Base-by-base conservation (phyloP, 495 filamentous ascomycete species). In the Xylaria flabelliformis region DNA sequence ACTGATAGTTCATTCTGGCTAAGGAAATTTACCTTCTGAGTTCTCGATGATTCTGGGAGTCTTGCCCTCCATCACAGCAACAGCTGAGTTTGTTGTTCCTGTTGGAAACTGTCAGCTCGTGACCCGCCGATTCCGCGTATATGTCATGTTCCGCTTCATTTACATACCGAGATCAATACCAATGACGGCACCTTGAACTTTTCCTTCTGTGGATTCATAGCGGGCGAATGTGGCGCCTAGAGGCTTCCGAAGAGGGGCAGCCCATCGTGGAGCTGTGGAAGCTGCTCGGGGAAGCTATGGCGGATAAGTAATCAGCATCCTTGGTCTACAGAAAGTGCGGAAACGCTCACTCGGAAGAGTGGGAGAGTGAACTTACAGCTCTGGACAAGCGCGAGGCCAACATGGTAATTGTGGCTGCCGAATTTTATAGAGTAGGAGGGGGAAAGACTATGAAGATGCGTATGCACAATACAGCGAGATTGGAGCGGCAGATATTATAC, bases 1-100 rank as follows among this genome's bases (percentile, higher is more conserved):
- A 65, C 74, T 8, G 9, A 24, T 10, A 4, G 32, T 9, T 8
- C 26, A 29, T 32, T 8, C 0, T 7, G 9, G n/a, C 8, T 7
- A 12, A 71, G 66, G 34, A 26, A 48, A 80, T 87, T 76, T 86
- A 95, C 93, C 94, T 87, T 97, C 94, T 34, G 94, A 81, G 88
- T 99, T 99, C 85, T 98, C 96, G 82, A 99, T 98, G 79, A 99
- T 98, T 83, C 91, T 93, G 69, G 96, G 94, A 29, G 87, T 82
- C 87, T 96, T 97, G 80, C 96, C 96, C 88, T 99, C 96, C 94
- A 98, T 97, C 65, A 98, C 85, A 76, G 94, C 95, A 67, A 99
- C 96, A 61, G 96, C 96, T 44, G 96, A 98, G 89, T 99, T 99
- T 75, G 96, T 99, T 80, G 96, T 99, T 77, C 93, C 93, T 96